Conservation (phyloP, 2,329 filamentous ascomycete genomes). For the Alternaria viburni region DNA sequence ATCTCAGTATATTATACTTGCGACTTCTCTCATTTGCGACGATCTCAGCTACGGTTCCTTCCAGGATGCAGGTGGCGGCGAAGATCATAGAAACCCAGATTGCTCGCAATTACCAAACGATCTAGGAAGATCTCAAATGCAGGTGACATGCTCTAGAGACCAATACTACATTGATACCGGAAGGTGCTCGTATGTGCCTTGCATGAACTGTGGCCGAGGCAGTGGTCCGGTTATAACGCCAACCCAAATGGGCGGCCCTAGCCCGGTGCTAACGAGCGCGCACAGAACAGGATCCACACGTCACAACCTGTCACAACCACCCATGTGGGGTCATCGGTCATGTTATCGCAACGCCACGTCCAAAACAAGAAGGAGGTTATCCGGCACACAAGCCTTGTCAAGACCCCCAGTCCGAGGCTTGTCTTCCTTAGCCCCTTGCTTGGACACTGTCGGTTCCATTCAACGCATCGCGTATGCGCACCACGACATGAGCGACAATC, state of each 20-base stretch:
- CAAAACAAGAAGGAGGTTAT: conserved; percentile 15
- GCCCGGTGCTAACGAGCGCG: conserved; percentile 1
- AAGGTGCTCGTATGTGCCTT: conserved; percentile 6
- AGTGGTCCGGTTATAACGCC: conserved; percentile 1
- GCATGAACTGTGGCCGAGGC: conserved; percentile 2
- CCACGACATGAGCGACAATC: background rate
- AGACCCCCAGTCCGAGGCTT: conserved; percentile 15
- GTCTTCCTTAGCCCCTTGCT: conserved; percentile 10
- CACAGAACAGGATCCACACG: background rate
- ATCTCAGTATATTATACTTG: background rate
- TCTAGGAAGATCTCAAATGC: background rate
- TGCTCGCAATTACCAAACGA: background rate
- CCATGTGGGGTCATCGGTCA: background rate
- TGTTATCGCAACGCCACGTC: conserved; percentile 14
- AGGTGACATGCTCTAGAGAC: background rate
- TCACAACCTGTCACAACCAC: background rate
- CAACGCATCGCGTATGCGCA: background rate
- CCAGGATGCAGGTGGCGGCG: background rate
- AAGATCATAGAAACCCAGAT: background rate
- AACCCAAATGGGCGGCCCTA: background rate
- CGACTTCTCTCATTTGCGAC: background rate
- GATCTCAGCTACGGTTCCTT: background rate
- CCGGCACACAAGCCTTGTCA: conserved; percentile 16
- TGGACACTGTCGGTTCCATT: background rate
- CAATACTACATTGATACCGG: background rate